Conservation (phyloP, 768 basidiomycete genomes). For the Krasilnikovozyma curviuscula region DNA sequence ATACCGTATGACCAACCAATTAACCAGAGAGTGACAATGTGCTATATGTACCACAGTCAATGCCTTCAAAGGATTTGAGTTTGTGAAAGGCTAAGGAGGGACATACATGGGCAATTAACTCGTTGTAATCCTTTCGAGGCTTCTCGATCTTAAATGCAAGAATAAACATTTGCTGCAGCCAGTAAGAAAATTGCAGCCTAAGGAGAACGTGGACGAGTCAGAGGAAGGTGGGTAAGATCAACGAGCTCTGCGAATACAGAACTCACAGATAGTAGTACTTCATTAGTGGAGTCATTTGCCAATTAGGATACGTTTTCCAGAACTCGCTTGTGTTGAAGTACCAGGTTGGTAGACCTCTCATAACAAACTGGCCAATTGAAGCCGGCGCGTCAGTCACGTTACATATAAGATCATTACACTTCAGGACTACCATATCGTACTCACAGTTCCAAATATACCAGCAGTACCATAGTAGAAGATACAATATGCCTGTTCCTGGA, state of each 20-base stretch:
- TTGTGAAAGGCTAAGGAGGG: neutral
- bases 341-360: slow-evolving; percentile 54
- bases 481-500: slow-evolving; percentile 80
- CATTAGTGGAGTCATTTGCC: slow-evolving; percentile 63
- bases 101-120: slow-evolving; percentile 55
- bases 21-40: slow-evolving; percentile 85
- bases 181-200: slow-evolving; percentile 69
- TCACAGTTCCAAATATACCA: slow-evolving; percentile 57
- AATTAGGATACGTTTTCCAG: slow-evolving; percentile 80
- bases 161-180: slow-evolving; percentile 82
- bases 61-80: too few relatives aligned
- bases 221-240: too few relatives aligned
- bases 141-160: slow-evolving; percentile 73
- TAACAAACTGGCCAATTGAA: too few relatives aligned
- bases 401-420: neutral
- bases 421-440: slow-evolving; percentile 23
- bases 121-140: slow-evolving; percentile 73
- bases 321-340: slow-evolving; percentile 57
- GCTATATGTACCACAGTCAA: too few relatives aligned
- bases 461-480: slow-evolving; percentile 55
- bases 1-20: slow-evolving; percentile 35
- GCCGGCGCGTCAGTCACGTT: too few relatives aligned
- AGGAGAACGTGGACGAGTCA: too few relatives aligned
- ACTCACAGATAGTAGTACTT: slow-evolving; percentile 67
- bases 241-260: too few relatives aligned